phyloP scores from a whole-genome alignment of 192 early-diverging fungal genomes.

The Phycomyces blakesleeanus region DNA sequence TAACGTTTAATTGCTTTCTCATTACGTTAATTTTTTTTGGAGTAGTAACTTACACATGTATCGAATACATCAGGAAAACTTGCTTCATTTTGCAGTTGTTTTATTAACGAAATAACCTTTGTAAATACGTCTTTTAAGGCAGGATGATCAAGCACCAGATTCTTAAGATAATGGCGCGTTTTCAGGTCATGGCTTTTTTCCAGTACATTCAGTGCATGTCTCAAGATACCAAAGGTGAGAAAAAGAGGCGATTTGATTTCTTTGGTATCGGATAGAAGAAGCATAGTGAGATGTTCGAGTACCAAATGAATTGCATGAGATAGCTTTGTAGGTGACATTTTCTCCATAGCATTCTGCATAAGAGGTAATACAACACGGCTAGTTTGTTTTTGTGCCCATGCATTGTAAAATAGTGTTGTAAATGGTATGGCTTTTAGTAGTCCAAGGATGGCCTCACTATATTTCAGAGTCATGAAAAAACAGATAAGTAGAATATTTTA shows the following conservation, averaged over 20 bases:
- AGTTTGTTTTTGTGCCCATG: not conserved
- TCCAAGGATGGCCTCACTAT: not conserved
- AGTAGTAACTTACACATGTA: constrained; percentile 10
- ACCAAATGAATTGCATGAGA: constrained; percentile 1
- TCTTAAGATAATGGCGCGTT: not conserved
- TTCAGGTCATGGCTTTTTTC: constrained; percentile 3
- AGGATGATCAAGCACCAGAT: constrained; percentile 16
- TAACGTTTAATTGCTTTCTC: not conserved
- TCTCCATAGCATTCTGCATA: constrained; percentile 2
- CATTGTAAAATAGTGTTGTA: constrained; percentile 15
- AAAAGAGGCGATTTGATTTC: constrained; percentile 1
- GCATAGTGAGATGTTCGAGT: constrained; percentile 7
- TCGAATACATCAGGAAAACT: constrained; percentile 6
- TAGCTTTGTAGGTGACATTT: not conserved
- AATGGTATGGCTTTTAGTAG: constrained; percentile 14
- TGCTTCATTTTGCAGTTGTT: not conserved
- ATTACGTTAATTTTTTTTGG: not conserved
- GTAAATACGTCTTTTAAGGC: constrained; percentile 10
- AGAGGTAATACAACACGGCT: not conserved
- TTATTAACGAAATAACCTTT: not conserved
- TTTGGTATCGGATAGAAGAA: constrained; percentile 1
- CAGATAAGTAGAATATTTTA: not conserved
- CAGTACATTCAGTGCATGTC: not conserved
- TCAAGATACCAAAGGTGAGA: constrained; percentile 9
- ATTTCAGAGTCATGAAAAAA: not conserved